phyloP scores from a whole-genome alignment of 306 rosid species.

The Citrullus amarus region DNA sequence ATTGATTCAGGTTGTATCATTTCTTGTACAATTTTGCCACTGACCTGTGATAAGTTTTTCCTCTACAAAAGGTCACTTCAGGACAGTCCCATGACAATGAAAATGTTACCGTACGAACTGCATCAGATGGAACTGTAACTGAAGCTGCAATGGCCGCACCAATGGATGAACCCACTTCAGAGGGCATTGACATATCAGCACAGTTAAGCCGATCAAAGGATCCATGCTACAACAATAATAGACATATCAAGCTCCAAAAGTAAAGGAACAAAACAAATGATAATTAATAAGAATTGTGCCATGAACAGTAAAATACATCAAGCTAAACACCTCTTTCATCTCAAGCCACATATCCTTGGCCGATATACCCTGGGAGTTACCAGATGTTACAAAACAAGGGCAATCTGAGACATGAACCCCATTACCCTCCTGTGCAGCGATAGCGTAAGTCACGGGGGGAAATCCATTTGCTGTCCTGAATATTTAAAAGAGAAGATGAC shows the following conservation, averaged over 20 bases:
- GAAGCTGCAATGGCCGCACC: conserved; percentile 98
- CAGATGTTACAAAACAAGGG: conserved; percentile 73
- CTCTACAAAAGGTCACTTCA: conserved; percentile 52
- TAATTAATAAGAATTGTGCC: background rate
- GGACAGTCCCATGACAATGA: conserved; percentile 97
- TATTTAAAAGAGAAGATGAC: conserved; percentile 3
- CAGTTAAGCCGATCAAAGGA: conserved; percentile 59
- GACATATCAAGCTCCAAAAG: conserved; percentile 1
- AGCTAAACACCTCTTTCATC: conserved; percentile 56
- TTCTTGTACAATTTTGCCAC: conserved; percentile 17
- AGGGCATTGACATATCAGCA: conserved; percentile 33
- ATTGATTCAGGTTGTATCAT: conserved; percentile 5
- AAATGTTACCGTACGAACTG: conserved; percentile 62
- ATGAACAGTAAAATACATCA: background rate
- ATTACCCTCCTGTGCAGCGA: conserved; percentile 74
- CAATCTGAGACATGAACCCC: conserved; percentile 64
- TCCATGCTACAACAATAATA: conserved; percentile 45
- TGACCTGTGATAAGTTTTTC: conserved; percentile 66
- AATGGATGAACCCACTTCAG: conserved; percentile 76
- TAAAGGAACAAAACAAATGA: conserved; percentile 3
- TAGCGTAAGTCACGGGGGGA: conserved; percentile 78
- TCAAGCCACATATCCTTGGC: conserved; percentile 88
- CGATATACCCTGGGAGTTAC: conserved; percentile 49
- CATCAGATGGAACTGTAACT: conserved; percentile 48
- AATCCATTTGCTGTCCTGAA: conserved; percentile 54